Evolutionary conservation across 2,329 filamentous ascomycete genomes (phyloP).

Genomic region (Clonostachys byssicola): DNA sequence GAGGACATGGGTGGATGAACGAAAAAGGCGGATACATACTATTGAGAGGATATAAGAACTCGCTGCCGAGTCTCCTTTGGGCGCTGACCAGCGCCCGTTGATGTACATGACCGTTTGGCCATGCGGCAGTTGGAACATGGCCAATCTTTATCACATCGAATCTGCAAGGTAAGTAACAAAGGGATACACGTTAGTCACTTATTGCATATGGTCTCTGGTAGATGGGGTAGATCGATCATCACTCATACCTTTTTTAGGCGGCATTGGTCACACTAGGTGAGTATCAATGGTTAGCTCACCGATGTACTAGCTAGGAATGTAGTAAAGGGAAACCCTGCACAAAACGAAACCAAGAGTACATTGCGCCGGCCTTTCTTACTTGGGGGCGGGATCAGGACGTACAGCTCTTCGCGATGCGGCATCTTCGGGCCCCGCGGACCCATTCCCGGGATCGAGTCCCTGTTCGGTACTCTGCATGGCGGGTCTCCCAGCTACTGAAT

Average conservation of each 20-base stretch:
- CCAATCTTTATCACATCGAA: constrained; percentile 54
- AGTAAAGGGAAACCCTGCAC: not conserved
- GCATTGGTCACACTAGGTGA: constrained; percentile 37
- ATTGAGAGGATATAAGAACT: constrained; percentile 57
- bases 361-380: not conserved
- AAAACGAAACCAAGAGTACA: not conserved
- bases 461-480: too few species aligned
- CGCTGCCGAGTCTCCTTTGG: constrained; percentile 50
- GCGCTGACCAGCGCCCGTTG: constrained; percentile 48
- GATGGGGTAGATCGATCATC: too few species aligned
- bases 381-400: constrained; percentile 12
- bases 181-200: not conserved
- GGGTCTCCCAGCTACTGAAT: too few species aligned
- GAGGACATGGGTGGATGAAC: not conserved
- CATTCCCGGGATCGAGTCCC: not conserved
- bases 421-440: constrained; percentile 28
- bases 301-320: too few species aligned
- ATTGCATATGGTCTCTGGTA: not conserved
- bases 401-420: constrained; percentile 25
- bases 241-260: constrained; percentile 31
- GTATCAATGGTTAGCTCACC: too few species aligned
- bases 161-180: constrained; percentile 27
- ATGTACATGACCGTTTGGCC: constrained; percentile 48
- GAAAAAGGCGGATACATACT: constrained; percentile 33
- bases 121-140: constrained; percentile 55